Evolutionary conservation across 495 filamentous ascomycete genomes (phyloP), one percentile per base, ranked within the genome.

Genomic region (Hypoxylon lienhwacheense): DNA sequence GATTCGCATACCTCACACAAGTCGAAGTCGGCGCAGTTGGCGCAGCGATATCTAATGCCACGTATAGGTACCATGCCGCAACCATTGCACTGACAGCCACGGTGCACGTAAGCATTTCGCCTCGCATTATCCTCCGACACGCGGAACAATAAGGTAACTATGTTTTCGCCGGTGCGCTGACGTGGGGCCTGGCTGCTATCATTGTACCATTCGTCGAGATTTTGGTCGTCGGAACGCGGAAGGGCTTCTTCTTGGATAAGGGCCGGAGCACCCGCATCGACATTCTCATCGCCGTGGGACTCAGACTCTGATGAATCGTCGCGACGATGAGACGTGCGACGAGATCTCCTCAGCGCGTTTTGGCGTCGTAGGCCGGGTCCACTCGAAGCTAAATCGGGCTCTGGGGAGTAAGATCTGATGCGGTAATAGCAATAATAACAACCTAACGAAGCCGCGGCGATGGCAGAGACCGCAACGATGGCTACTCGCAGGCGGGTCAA

Each of bases 11-110:
- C 84, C 68, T 95, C 89, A 70, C 89, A 96, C 12, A 92, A 82
- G 66, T 97, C 91, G 53, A 88, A 97, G 65, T 97, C 91, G 51
- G 85, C 80, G 64, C 91, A 97, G 71, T 96, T 97, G 45, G 88
- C 83, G 66, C 91, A 97, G 49, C 89, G 83, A 69, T 96, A 96
- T 64, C 92, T 79, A 50, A 93, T 89, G 1, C 93, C 93, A 34
- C 89, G 86, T 34, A 98, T 97, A 5, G 93, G 93, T 48, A 87
- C 80, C 47, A 83, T 79, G 25, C 85, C 84, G 59, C 93, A 98
- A 49, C 81, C 84, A 69, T 97, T 95, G 70, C 93, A 99, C 24
- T 81, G 85, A 42, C 95, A 89, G n/a, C 95, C 91, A 2, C 93
- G 86, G 66, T 99, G 93, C 20, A 96, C 87, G 65, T 92, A 95